phyloP scores from a whole-genome alignment of 768 basidiomycete species.

The Rhodotorula sphaerocarpa region DNA sequence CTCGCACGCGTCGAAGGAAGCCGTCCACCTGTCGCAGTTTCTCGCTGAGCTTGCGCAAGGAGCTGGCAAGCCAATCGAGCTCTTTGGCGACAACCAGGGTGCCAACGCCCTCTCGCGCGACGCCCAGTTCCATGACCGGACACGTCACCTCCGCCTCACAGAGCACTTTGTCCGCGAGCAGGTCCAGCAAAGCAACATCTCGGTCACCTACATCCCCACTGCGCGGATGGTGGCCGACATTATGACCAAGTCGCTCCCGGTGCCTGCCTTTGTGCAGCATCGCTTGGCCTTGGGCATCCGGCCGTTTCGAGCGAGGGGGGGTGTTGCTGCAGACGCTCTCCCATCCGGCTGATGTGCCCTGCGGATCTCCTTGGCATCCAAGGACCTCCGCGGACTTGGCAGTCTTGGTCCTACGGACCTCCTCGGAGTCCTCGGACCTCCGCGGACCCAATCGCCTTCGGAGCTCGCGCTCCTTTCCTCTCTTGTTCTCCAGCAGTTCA shows the following conservation, averaged over 20 bases:
- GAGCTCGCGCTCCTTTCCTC: too few relatives aligned
- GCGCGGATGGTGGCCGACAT: slow-evolving; percentile 39
- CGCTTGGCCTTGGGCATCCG: not conserved
- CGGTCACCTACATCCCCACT: slow-evolving; percentile 34
- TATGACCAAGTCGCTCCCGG: slow-evolving; percentile 38
- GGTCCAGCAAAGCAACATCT: slow-evolving; percentile 35
- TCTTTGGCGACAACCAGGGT: slow-evolving; percentile 40
- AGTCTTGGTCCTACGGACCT: too few relatives aligned
- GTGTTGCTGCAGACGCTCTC: slow-evolving; percentile 6
- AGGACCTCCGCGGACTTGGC: too few relatives aligned
- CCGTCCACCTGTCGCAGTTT: slow-evolving; percentile 21
- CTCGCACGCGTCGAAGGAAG: not conserved
- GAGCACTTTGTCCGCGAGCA: slow-evolving; percentile 44
- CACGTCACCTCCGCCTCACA: slow-evolving; percentile 46
- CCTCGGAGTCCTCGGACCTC: too few relatives aligned
- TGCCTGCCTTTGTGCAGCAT: slow-evolving; percentile 13
- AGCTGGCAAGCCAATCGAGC: not conserved
- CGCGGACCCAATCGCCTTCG: too few relatives aligned
- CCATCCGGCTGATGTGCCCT: not conserved
- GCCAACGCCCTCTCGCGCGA: slow-evolving; percentile 42
- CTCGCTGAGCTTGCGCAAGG: not conserved
- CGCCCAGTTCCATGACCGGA: slow-evolving; percentile 41
- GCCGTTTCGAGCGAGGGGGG: not conserved
- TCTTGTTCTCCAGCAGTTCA: too few relatives aligned
- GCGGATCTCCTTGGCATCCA: too few relatives aligned